Percentiles rank a stretch among this genome's conserved stretches.
phyloP scores from a whole-genome alignment of 495 filamentous ascomycete species.

The Xylaria venustula region DNA sequence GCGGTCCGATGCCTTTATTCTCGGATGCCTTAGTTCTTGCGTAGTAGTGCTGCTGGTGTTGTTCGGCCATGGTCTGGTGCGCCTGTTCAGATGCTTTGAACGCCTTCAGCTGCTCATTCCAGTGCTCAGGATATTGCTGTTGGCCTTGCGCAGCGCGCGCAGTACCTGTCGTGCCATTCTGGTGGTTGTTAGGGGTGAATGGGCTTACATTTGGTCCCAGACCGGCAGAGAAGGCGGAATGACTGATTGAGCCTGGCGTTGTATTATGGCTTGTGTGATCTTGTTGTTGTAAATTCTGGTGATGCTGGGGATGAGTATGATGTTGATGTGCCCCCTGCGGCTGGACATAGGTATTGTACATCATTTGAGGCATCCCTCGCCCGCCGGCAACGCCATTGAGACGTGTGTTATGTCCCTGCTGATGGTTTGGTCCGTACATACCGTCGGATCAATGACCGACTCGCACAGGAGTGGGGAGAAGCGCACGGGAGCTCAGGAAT shows the following conservation, averaged over 20 bases:
- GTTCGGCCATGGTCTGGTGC: constrained; percentile 66
- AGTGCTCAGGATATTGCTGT: constrained; percentile 71
- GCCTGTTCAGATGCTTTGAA: constrained; percentile 65
- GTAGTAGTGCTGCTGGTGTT: constrained; percentile 53
- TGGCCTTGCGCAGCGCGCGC: constrained; percentile 43
- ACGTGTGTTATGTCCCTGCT: constrained; percentile 75
- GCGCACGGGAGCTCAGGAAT: constrained; percentile 17
- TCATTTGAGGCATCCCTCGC: constrained; percentile 54
- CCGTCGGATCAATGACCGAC: constrained; percentile 65
- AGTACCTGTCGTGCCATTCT: constrained; percentile 65
- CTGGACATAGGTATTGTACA: constrained; percentile 63
- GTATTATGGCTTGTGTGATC: constrained; percentile 64
- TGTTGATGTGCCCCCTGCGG: constrained; percentile 65
- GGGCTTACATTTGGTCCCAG: constrained; percentile 71
- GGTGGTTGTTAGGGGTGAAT: constrained; percentile 68
- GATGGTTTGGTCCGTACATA: constrained; percentile 82
- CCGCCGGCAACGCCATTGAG: constrained; percentile 55
- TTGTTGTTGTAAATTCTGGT: constrained; percentile 68
- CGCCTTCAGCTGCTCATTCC: constrained; percentile 81
- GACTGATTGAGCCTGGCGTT: constrained; percentile 62
- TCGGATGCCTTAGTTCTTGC: constrained; percentile 53
- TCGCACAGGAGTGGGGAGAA: constrained; percentile 47
- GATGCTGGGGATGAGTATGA: constrained; percentile 66
- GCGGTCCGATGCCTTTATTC: constrained; percentile 55
- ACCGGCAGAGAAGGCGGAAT: constrained; percentile 77